Percentiles rank a stretch among this genome's conserved stretches.
These are phyloP conservation scores for Cladophialophora carrionii DNA, from an alignment of 2,329 filamentous ascomycete species.

Conservation along the genomic window DNA sequence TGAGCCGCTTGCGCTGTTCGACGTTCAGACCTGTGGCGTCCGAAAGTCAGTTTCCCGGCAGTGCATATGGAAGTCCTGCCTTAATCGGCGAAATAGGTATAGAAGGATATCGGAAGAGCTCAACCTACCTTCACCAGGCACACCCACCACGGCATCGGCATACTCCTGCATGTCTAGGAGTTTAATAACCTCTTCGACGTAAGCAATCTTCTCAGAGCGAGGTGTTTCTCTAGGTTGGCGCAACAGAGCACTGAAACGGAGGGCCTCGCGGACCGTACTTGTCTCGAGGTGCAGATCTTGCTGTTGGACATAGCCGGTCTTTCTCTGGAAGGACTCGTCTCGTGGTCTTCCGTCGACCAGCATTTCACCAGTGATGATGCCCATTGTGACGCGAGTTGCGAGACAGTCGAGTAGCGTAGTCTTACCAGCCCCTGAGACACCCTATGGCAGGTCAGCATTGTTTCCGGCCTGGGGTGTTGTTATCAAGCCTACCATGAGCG, in stretches of 20 bases:
- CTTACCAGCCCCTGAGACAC: slow-evolving; percentile 87
- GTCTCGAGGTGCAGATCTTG: slow-evolving; percentile 86
- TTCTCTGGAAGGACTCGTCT: slow-evolving; percentile 82
- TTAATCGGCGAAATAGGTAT: not conserved
- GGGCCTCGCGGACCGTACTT: slow-evolving; percentile 81
- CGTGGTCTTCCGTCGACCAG: slow-evolving; percentile 72
- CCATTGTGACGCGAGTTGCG: slow-evolving; percentile 83
- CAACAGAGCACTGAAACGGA: slow-evolving; percentile 82
- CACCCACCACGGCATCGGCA: slow-evolving; percentile 85
- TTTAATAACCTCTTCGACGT: slow-evolving; percentile 91
- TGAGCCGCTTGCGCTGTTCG: slow-evolving; percentile 73
- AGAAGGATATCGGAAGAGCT: not conserved
- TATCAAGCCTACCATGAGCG: slow-evolving; percentile 65
- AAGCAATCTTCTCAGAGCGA: slow-evolving; percentile 76
- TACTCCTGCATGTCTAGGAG: slow-evolving; percentile 88
- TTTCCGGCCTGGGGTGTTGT: not conserved
- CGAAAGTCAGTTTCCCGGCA: not conserved
- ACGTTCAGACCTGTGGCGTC: slow-evolving; percentile 54
- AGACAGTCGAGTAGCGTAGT: slow-evolving; percentile 86
- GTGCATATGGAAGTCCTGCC: not conserved
- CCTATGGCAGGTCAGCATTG: slow-evolving; percentile 36
- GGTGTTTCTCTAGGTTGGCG: slow-evolving; percentile 76
- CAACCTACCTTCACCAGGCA: slow-evolving; percentile 72
- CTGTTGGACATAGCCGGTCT: slow-evolving; percentile 89
- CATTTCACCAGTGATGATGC: slow-evolving; percentile 85